Evolutionary conservation across 2,329 filamentous ascomycete species (phyloP).

Genomic region (Xylaria sp.): DNA sequence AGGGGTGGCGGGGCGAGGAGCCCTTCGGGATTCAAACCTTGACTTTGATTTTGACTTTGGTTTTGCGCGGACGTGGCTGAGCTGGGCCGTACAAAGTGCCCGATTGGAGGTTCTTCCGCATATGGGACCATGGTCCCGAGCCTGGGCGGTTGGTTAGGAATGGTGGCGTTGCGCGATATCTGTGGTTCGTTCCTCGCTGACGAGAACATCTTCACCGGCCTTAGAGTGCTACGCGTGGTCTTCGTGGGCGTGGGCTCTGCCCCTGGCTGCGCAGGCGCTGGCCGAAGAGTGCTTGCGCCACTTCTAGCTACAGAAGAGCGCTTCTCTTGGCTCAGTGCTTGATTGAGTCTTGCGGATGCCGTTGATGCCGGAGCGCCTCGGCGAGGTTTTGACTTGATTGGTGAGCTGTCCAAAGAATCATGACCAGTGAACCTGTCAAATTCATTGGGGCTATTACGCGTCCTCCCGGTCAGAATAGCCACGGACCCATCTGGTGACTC

Average conservation of each 20-base stretch:
- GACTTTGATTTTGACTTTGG: neutral
- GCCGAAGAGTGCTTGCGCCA: neutral
- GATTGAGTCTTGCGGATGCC: neutral
- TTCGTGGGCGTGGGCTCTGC: slow-evolving; percentile 22
- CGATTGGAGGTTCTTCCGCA: slow-evolving; percentile 47
- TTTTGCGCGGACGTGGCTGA: slow-evolving; percentile 32
- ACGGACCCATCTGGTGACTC: slow-evolving; percentile 30
- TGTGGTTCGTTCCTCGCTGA: slow-evolving; percentile 31
- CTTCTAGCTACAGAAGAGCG: neutral
- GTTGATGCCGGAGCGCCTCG: neutral
- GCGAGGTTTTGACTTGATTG: neutral
- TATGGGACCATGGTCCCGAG: slow-evolving; percentile 48
- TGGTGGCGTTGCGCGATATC: slow-evolving; percentile 13
- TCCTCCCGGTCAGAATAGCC: slow-evolving; percentile 19
- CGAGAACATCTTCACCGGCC: slow-evolving; percentile 24
- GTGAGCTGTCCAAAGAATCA: slow-evolving; percentile 19
- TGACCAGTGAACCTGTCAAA: slow-evolving; percentile 31
- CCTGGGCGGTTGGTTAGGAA: slow-evolving; percentile 36
- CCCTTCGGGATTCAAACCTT: neutral
- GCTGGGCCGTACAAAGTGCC: slow-evolving; percentile 45
- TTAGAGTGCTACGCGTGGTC: slow-evolving; percentile 25
- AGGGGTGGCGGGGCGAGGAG: neutral
- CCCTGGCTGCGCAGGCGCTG: slow-evolving; percentile 6
- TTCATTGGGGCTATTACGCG: slow-evolving; percentile 22
- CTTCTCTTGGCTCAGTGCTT: neutral